Evolutionary conservation across 176 grass and related monocot species (phyloP).

Genomic region (Thinopyrum elongatum): DNA sequence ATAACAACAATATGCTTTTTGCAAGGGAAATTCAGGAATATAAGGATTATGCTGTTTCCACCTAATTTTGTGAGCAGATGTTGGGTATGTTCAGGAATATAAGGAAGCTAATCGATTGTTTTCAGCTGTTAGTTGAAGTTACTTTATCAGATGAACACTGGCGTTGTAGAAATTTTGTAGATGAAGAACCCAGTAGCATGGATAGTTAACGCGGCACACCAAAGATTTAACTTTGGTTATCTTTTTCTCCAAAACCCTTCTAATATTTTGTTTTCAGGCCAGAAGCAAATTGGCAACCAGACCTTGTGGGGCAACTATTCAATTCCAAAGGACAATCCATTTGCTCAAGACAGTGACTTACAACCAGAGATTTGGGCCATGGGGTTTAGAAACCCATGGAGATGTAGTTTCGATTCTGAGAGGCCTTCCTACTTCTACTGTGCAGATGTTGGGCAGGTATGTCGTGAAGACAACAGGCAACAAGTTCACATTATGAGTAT

Average conservation of each 20-base stretch:
- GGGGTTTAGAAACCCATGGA: constrained; percentile 63
- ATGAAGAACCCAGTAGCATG: not conserved
- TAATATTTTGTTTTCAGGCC: constrained; percentile 44
- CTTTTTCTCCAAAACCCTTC: not conserved
- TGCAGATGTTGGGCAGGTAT: constrained; percentile 42
- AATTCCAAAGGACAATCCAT: constrained; percentile 68
- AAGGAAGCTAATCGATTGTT: not conserved
- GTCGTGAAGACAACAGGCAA: not conserved
- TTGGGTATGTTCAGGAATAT: not conserved
- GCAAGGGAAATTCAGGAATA: not conserved
- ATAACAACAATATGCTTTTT: not conserved
- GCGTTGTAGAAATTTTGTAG: not conserved
- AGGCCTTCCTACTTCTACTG: constrained; percentile 76
- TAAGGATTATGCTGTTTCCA: not conserved
- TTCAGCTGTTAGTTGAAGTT: not conserved
- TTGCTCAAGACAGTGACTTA: constrained; percentile 41
- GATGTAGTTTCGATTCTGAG: constrained; percentile 73
- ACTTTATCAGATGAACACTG: not conserved
- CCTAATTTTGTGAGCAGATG: not conserved
- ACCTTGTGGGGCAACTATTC: constrained; percentile 60
- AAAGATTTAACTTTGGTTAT: not conserved
- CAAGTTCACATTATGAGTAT: not conserved
- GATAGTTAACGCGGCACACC: not conserved
- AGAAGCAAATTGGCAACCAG: constrained; percentile 39
- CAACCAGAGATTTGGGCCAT: constrained; percentile 55